phyloP scores from a whole-genome alignment of 2,329 filamentous ascomycete species.

The Trichoderma koningiopsis region DNA sequence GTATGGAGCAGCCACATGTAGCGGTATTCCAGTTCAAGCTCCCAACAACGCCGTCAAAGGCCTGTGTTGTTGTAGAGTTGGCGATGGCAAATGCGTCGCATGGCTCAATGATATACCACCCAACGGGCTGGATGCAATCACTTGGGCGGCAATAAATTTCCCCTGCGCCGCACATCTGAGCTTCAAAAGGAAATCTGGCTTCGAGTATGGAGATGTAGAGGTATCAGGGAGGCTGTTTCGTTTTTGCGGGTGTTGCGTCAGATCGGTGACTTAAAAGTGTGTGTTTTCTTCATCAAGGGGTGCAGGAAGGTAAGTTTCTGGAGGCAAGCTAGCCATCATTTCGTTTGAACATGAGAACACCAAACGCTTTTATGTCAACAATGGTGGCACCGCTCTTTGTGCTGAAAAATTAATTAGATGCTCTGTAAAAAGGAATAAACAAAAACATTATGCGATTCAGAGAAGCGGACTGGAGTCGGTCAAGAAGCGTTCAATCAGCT shows the following conservation, averaged over 20 bases:
- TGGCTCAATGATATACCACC: constrained; percentile 24
- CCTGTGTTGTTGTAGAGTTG: not conserved
- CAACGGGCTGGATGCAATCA: constrained; percentile 10
- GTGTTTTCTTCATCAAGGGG: not conserved
- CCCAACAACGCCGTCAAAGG: not conserved
- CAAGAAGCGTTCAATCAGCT: not conserved
- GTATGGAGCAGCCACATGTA: constrained; percentile 9
- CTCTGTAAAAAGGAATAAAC: not conserved
- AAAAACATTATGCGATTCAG: not conserved
- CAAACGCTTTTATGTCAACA: not conserved
- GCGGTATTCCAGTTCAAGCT: constrained; percentile 12
- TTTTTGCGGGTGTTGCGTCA: not conserved
- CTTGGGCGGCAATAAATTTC: constrained; percentile 23
- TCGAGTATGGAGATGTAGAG: not conserved
- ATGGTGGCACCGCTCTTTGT: not conserved
- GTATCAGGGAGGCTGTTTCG: not conserved
- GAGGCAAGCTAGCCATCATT: not conserved
- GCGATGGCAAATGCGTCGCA: not conserved
- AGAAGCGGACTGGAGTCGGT: not conserved
- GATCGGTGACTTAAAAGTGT: not conserved
- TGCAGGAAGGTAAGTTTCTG: not conserved
- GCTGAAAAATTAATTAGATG: not conserved
- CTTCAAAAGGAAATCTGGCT: no score
- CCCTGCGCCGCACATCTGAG: constrained; percentile 21
- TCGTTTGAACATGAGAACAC: not conserved